These are phyloP conservation scores for Solanum commersonii DNA, from an alignment of 257 asterid genomes.

Conservation along the genomic window DNA sequence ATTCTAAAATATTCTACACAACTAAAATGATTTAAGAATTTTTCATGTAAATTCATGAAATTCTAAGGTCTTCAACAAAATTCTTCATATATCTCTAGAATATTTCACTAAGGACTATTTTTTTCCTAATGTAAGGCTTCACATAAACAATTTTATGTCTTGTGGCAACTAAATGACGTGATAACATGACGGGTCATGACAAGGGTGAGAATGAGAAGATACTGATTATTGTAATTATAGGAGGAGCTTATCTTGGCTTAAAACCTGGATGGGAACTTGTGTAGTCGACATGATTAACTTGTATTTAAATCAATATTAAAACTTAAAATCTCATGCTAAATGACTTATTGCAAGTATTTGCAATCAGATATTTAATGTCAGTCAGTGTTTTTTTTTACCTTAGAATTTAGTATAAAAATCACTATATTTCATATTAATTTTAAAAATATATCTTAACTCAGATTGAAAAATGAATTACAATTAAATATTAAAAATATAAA, in stretches of 20 bases:
- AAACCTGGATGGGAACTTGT: too few relatives aligned
- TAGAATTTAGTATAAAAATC: background rate
- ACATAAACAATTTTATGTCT: too few relatives aligned
- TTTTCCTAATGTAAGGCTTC: too few relatives aligned
- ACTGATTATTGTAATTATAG: too few relatives aligned
- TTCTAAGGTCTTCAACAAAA: accelerated
- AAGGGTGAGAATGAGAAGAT: background rate
- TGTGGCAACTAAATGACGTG: too few relatives aligned
- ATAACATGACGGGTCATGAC: too few relatives aligned
- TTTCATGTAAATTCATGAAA: too few relatives aligned
- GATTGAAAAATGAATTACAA: too few relatives aligned
- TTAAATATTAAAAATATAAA: background rate
- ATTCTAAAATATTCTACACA: background rate
- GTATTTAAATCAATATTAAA: background rate
- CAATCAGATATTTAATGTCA: background rate
- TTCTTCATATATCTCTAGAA: too few relatives aligned
- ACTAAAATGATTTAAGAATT: too few relatives aligned
- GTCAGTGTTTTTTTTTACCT: accelerated
- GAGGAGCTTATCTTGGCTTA: background rate
- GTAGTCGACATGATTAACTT: background rate
- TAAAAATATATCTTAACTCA: background rate
- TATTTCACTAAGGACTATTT: too few relatives aligned
- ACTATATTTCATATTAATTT: background rate
- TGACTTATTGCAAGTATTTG: background rate
- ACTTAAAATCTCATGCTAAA: background rate